Percentiles rank a stretch among this genome's conserved stretches.
These are phyloP conservation scores for Taiozyma sp. DNA, from an alignment of 1,139 yeast species.

Conservation along the genomic window DNA sequence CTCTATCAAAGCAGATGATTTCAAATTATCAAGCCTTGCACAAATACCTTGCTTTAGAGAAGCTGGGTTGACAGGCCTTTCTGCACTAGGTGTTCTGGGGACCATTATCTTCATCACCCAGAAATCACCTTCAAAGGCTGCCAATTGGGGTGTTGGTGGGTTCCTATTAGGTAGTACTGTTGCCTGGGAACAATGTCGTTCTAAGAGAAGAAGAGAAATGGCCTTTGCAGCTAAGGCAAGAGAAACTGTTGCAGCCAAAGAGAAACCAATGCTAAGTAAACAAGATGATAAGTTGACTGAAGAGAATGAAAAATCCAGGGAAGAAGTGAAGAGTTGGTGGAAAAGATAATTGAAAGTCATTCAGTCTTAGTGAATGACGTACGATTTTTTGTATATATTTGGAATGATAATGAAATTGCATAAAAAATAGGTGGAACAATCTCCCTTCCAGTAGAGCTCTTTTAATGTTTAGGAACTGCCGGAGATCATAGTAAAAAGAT, in stretches of 20 bases:
- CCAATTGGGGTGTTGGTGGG: constrained; percentile 84
- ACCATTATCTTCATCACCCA: constrained; percentile 67
- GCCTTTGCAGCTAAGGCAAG: constrained; percentile 55
- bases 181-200: constrained; percentile 92
- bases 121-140: constrained; percentile 53
- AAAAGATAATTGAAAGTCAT: constrained; percentile 3
- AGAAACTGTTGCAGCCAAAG: constrained; percentile 38
- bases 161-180: constrained; percentile 73
- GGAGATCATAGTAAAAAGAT: no score
- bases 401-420: not conserved
- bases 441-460: no score
- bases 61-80: constrained; percentile 82
- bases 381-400: not conserved
- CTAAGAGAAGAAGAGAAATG: constrained; percentile 56
- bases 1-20: constrained; percentile 40
- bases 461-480: no score
- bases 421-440: no score
- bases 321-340: constrained; percentile 22
- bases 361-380: not conserved
- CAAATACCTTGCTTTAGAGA: constrained; percentile 86
- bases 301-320: constrained; percentile 10
- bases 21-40: constrained; percentile 47
- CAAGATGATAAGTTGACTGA: constrained; percentile 16
- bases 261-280: constrained; percentile 32
- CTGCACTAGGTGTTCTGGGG: constrained; percentile 77